These are phyloP conservation scores for Suillus variegatus DNA, from an alignment of 768 basidiomycete species.

Conservation along the genomic window DNA sequence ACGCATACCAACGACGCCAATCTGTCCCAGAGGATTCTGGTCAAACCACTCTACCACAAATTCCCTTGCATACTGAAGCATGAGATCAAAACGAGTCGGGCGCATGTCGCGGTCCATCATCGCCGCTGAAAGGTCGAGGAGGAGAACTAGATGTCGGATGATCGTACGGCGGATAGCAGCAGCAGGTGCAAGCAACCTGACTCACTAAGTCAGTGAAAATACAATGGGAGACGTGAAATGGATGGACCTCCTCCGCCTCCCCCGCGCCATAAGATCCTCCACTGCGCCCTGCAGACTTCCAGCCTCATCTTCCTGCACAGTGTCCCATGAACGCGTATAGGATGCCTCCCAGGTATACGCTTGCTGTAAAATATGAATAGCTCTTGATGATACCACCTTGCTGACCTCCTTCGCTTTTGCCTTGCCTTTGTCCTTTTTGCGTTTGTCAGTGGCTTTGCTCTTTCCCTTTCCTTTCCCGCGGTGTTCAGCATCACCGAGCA, in stretches of 20 bases:
- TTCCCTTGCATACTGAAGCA: conserved; percentile 85
- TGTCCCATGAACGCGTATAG: conserved; percentile 95
- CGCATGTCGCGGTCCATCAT: conserved; percentile 98
- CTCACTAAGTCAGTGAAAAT: conserved; percentile 11
- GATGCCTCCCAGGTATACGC: conserved; percentile 96
- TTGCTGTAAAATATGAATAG: conserved; percentile 46
- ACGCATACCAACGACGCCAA: conserved; percentile 92
- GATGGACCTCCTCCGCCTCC: conserved; percentile 76
- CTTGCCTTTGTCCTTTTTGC: conserved; percentile 54
- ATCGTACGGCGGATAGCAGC: conserved; percentile 91
- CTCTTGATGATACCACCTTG: background rate
- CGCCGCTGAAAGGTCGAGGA: conserved; percentile 88
- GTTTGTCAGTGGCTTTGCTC: conserved; percentile 51
- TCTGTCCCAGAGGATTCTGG: conserved; percentile 97
- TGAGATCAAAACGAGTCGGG: conserved; percentile 90
- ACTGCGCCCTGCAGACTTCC: conserved; percentile 92
- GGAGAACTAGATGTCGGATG: conserved; percentile 89
- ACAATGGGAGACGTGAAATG: conserved; percentile 6
- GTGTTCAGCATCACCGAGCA: conserved; percentile 48
- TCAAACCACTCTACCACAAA: conserved; percentile 98
- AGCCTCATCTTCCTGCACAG: conserved; percentile 92
- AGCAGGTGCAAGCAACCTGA: conserved; percentile 77
- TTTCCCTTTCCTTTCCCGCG: conserved; percentile 61
- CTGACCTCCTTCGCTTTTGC: conserved; percentile 36
- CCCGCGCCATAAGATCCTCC: conserved; percentile 84